phyloP scores from a whole-genome alignment of 805 yeast species.

The Pichia sporocuriosa region DNA sequence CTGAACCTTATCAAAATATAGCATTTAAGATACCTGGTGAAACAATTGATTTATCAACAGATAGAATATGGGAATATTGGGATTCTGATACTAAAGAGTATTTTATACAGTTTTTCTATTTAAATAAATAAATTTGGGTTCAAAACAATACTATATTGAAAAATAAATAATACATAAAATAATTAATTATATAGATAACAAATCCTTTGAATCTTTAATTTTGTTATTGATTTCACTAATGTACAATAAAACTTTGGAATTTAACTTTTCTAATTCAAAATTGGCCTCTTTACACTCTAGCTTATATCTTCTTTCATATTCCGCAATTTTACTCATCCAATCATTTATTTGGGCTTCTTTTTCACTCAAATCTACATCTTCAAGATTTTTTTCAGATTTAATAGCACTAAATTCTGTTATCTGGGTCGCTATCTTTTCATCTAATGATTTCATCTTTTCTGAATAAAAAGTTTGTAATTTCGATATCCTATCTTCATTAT shows the following conservation, averaged over 20 bases:
- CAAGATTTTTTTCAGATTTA: slow-evolving; percentile 40
- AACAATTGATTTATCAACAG: slow-evolving; percentile 38
- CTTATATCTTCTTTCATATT: slow-evolving; percentile 39
- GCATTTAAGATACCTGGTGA: slow-evolving; percentile 66
- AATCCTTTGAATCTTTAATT: slow-evolving; percentile 12
- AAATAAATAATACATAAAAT: not conserved
- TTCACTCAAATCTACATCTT: slow-evolving; percentile 42
- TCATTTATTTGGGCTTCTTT: slow-evolving; percentile 38
- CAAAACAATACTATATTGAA: not conserved
- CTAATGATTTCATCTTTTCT: slow-evolving; percentile 38
- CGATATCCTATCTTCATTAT: slow-evolving; percentile 40
- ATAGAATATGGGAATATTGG: slow-evolving; percentile 62
- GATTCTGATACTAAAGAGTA: slow-evolving; percentile 63
- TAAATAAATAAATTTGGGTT: slow-evolving; percentile 9
- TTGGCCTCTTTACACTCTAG: slow-evolving; percentile 47
- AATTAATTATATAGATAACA: slow-evolving; percentile 1
- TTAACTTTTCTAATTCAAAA: slow-evolving; percentile 47
- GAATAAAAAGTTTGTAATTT: slow-evolving; percentile 38
- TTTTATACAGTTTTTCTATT: slow-evolving; percentile 63
- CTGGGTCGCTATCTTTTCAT: slow-evolving; percentile 37
- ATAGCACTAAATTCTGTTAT: slow-evolving; percentile 41
- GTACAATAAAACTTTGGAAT: slow-evolving; percentile 49
- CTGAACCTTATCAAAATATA: slow-evolving; percentile 83
- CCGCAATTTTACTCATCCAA: slow-evolving; percentile 29
- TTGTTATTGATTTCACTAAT: slow-evolving; percentile 42